These are phyloP conservation scores for Cryomyces antarcticus DNA, from an alignment of 495 filamentous ascomycete species.

Conservation along the genomic window DNA sequence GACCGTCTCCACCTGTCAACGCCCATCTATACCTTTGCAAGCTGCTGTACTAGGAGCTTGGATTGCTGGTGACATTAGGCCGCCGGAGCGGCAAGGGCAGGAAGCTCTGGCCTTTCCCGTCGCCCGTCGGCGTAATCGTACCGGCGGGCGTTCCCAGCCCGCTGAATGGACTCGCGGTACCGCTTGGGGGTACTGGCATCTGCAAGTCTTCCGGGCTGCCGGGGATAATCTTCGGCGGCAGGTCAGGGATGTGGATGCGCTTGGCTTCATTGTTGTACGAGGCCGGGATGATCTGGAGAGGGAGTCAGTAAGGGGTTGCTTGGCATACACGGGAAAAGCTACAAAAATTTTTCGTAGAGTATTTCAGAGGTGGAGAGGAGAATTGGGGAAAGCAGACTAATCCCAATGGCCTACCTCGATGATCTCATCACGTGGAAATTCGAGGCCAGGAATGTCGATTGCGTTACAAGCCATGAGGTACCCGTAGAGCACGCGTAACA, in stretches of 20 bases:
- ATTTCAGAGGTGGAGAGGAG: not conserved
- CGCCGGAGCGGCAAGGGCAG: no score
- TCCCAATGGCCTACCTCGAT: slow-evolving; percentile 44
- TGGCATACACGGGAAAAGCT: not conserved
- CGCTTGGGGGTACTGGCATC: slow-evolving; percentile 53
- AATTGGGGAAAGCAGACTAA: not conserved
- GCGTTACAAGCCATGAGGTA: slow-evolving; percentile 98
- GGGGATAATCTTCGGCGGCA: slow-evolving; percentile 41
- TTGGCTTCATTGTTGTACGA: slow-evolving; percentile 92
- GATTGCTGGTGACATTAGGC: no score
- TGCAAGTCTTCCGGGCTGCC: slow-evolving; percentile 66
- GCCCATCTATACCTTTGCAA: no score
- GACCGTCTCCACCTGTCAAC: no score
- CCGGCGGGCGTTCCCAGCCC: slow-evolving; percentile 15
- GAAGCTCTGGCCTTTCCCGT: not conserved
- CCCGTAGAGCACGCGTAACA: slow-evolving; percentile 86
- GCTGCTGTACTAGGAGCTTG: no score
- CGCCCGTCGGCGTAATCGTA: not conserved
- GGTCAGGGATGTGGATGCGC: slow-evolving; percentile 55
- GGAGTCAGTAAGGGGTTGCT: not conserved
- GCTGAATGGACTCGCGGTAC: slow-evolving; percentile 17
- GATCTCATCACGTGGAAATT: slow-evolving; percentile 91
- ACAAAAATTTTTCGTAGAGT: no score
- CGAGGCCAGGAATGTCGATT: slow-evolving; percentile 80
- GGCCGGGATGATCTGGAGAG: slow-evolving; percentile 69